A percentile compares a stretch with the other conserved stretches of the same genome.
phyloP scores from a whole-genome alignment of 441 rosid genomes.

The Melastoma candidum region DNA sequence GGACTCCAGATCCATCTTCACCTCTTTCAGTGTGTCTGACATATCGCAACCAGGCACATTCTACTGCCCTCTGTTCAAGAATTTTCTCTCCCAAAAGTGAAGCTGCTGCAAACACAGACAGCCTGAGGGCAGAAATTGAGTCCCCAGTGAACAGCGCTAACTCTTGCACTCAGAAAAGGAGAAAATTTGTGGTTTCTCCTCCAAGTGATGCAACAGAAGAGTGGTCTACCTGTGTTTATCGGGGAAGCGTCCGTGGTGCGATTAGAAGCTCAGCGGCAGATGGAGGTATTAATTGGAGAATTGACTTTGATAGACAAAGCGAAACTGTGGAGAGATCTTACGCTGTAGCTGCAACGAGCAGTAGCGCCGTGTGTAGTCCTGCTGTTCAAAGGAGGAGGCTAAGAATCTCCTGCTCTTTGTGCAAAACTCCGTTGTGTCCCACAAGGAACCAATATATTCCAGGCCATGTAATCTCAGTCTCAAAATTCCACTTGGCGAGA shows the following conservation, averaged over 20 bases:
- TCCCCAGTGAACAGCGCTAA: constrained; percentile 59
- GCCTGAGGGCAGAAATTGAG: constrained; percentile 40
- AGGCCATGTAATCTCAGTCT: constrained; percentile 44
- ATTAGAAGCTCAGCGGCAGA: constrained; percentile 15
- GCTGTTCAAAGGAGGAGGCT: constrained; percentile 35
- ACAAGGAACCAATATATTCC: constrained; percentile 42
- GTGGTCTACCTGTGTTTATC: constrained; percentile 19
- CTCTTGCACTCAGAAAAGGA: constrained; percentile 60
- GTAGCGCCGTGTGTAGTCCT: constrained; percentile 15
- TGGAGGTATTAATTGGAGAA: constrained; percentile 33
- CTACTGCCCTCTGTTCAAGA: constrained; percentile 23
- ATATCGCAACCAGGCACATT: constrained; percentile 24
- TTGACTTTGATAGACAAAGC: constrained; percentile 40
- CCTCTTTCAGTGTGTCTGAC: constrained; percentile 29
- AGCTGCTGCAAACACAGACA: constrained; percentile 21
- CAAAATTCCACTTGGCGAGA: constrained; percentile 53
- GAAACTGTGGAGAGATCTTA: constrained; percentile 15
- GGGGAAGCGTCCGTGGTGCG: constrained; percentile 21
- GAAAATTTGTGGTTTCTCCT: constrained; percentile 35
- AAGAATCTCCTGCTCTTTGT: constrained; percentile 51
- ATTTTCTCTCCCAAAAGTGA: constrained; percentile 41
- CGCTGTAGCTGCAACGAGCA: too few species aligned
- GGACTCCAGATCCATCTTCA: constrained; percentile 34
- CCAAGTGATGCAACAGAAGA: constrained; percentile 24
- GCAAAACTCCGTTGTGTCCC: constrained; percentile 64